Evolutionary conservation across 257 asterid genomes (phyloP), one percentile per base, ranked within the genome.

Genomic region (Scutellaria minor): DNA sequence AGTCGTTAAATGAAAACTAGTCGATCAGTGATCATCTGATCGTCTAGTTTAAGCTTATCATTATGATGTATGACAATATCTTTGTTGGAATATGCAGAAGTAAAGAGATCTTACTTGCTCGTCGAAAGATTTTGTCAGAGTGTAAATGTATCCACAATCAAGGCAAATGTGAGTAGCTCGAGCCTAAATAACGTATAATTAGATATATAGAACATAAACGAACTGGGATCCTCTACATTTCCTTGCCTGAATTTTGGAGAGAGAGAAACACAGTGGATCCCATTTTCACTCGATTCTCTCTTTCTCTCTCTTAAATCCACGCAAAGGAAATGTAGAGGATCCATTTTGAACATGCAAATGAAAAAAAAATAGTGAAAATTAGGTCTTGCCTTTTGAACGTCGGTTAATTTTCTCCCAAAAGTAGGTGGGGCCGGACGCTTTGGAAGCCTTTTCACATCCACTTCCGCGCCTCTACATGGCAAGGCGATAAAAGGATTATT

Each of bases 121-220:
- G 15, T 95, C 96, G 39, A 95, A 95, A 50, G 98, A 75, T 74
- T 95, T 95, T 53, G 53, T 72, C 58, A 87, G 83, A 20, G 95
- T 92, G 87, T 95, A 95, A 48, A 95, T 90, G 85, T 82, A 95
- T 71, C 99, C 99, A 71, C 99, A 95, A 58, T 91, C 99, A 7
- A 95, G 93, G 91, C 99, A 95, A 66, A 92, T 95, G 75, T 95
- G 99, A 71, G 93, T 89, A 20, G 99, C 99, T 53, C 97, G 88
- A 4, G 85, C 88, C 99, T 94, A 89, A 52, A 67, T 69, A 39
- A 66, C 8, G 13, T 51, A 27, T 27, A 37, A 65, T 8, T 15
- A 41, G 39, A 68, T 7, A 22, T 40, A 9, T 66, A 41, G 31
- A 44, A 68, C 50, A 24, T 0, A 27, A 22, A 9, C 37, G 37